phyloP scores from a whole-genome alignment of 345 rosid species.

The Salix brachista region DNA sequence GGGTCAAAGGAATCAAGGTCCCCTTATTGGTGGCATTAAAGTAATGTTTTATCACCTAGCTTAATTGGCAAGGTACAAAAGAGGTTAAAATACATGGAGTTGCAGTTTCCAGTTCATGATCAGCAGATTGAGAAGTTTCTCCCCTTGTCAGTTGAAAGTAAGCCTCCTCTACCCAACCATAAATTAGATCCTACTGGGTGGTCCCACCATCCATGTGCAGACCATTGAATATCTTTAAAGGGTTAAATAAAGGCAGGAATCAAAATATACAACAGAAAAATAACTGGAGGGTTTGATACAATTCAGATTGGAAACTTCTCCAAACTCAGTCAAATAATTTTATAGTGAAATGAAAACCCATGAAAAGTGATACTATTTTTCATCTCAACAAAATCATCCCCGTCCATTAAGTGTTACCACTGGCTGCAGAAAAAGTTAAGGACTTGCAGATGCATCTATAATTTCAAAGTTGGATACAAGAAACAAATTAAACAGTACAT shows the following conservation, averaged over 20 bases:
- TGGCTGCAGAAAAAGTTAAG: too few relatives aligned
- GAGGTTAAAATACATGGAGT: not conserved
- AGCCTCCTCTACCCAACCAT: too few relatives aligned
- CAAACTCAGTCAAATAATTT: not conserved
- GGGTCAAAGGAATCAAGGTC: too few relatives aligned
- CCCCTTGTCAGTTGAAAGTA: not conserved
- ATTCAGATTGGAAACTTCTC: not conserved
- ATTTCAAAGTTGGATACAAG: not conserved
- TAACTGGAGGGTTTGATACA: not conserved
- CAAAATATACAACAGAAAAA: not conserved
- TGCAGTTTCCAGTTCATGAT: not conserved
- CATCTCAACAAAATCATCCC: not conserved
- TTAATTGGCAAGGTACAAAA: too few relatives aligned
- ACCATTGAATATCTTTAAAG: not conserved
- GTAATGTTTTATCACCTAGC: too few relatives aligned
- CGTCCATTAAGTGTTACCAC: too few relatives aligned
- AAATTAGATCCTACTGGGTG: not conserved
- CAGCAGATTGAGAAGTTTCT: not conserved
- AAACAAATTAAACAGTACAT: not conserved
- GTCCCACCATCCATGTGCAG: not conserved
- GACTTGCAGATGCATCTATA: not conserved
- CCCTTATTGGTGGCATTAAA: too few relatives aligned
- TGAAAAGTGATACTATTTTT: not conserved
- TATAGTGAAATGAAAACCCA: not conserved
- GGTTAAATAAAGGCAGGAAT: not conserved